Conservation (phyloP, 2,329 filamentous ascomycete genomes). For the Sclerotinia sclerotiorum region DNA sequence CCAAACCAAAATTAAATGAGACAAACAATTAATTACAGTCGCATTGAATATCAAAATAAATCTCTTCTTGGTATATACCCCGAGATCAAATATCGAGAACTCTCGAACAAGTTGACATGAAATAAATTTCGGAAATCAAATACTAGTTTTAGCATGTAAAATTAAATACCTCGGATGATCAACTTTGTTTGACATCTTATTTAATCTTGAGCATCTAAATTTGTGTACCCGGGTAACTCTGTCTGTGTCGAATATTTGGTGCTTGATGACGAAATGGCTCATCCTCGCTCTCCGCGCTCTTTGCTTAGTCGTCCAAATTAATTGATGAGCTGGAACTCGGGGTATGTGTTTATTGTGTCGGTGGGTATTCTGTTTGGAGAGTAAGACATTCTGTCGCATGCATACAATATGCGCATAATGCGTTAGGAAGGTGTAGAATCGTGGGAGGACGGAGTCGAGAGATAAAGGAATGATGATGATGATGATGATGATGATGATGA, state of each 20-base stretch:
- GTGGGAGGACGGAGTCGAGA: too few relatives aligned
- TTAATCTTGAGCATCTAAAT: neutral
- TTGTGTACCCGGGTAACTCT: too few relatives aligned
- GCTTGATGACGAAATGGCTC: neutral
- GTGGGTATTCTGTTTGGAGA: neutral
- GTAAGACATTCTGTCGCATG: slow-evolving; percentile 8
- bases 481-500: too few relatives aligned
- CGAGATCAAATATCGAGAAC: neutral
- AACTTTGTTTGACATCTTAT: neutral
- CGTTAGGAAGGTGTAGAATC: neutral
- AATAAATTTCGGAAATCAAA: neutral
- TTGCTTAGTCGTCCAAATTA: too few relatives aligned
- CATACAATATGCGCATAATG: neutral
- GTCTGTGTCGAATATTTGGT: neutral
- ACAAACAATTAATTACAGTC: neutral
- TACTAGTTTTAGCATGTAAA: neutral
- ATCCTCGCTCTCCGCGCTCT: too few relatives aligned
- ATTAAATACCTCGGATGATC: neutral
- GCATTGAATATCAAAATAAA: neutral
- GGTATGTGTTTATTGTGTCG: neutral
- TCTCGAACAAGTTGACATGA: neutral
- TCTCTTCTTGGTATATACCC: neutral
- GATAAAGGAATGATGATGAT: neutral
- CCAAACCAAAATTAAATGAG: neutral
- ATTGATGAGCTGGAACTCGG: neutral